Base-by-base conservation (phyloP, 179 eudicot species). In the Monotropa hypopitys region DNA sequence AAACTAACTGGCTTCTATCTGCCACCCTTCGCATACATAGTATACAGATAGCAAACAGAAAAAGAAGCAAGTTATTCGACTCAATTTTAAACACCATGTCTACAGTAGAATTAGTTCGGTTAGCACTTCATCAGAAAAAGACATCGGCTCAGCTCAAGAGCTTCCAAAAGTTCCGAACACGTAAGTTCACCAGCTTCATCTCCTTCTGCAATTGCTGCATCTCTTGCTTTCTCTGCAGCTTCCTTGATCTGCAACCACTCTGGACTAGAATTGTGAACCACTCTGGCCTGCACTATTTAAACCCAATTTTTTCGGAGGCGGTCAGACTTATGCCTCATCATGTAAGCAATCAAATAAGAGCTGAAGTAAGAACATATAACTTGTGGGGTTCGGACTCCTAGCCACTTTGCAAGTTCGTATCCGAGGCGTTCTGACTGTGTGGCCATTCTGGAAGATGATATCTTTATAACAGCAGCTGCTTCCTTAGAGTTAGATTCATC, bases 381-480 rank as follows among this genome's bases (percentile, higher is more conserved):
- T 89, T 91, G 99, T 61, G 99, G 99, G 67, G 90, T 90, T 80
- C 84, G 88, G 81, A 96, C 90, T 66, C 99, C 99, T 38, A 96
- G 89, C 99, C 96, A 90, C 84, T 88, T 96, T 61, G 98, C 96
- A 80, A 96, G 91, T 80, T 96, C 99, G 82, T 93, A 96, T 81
- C 98, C 99, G 47, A 96, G 92, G 50, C 99, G 91, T 85, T 96
- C 99, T 45, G 99, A 96, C 77, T 96, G 99, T 51, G 99, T 96
- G 76, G 98, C 97, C 90, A 96, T 89, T 86, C 99, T 93, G 51
- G 99, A 90, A 76, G 99, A 96, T 18, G 99, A 86, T 76, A 96
- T 87, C 84, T 96, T 96, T 73, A 96, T 93, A 57, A 91, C 99
- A 66, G 99, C 99, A 82, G 92, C 99, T 73, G 92, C 90, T 88